Evolutionary conservation across 306 rosid genomes (phyloP), one percentile per base, ranked within the genome.

Genomic region (Macrotyloma uniflorum): DNA sequence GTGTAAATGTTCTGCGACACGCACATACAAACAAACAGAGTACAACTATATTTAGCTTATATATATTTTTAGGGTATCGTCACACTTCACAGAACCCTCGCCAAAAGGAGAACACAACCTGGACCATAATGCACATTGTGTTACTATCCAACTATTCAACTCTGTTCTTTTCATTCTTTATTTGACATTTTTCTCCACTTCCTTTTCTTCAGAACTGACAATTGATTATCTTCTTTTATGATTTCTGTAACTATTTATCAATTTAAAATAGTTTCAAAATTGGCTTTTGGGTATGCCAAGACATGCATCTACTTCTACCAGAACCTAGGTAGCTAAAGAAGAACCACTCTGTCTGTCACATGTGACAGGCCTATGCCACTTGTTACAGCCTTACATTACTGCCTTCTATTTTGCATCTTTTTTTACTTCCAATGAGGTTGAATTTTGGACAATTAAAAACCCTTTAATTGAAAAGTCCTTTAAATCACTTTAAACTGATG

Each of bases 91-190:
- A 42, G 13, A 26, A 43, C 16, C 58, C 23, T 24, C 42, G 1
- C 57, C 58, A 66, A 66, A 66, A 38, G 30, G 5, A 66, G 19
- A 40, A 40, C 71, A 40, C 71, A 66, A 67, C 72, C 72, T 67
- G 54, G 53, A 66, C 19, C 53, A 66, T 66, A 22, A 12, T 12
- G 30, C 10, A 66, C 33, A 66, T 42, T 10, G 70, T 64, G 30
- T 19, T 36, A 13, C 5, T 9, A 33, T 35, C 26, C 23, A 62
- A 3, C 15, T 33, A 62, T 62, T 64, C 36, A 16, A 32, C 28
- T 36, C 33, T 61, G 66, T 59, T 59, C 20, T 3, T 18, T 12
- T 24, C 14, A 3, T 53, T 63, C 46, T 35, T 11, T 42, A 36
- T 36, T 19, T 0, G 26, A 35, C 46, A 28, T 19, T 19, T 36